Evolutionary conservation across 2,329 filamentous ascomycete species (phyloP).

Genomic region (Metarhizium brunneum): DNA sequence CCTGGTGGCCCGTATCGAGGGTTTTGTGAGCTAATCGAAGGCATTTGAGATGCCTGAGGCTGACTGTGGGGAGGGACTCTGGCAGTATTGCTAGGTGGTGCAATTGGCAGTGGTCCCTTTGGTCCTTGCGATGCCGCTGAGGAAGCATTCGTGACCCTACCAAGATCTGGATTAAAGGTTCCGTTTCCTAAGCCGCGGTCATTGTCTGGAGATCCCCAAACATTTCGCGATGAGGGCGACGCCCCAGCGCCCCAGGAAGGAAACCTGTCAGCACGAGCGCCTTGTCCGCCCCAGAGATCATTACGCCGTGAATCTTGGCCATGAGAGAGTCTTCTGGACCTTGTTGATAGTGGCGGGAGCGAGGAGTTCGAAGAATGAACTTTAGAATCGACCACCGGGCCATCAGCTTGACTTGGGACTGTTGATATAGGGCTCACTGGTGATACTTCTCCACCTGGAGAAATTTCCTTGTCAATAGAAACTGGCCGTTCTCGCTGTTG

Average conservation of each 20-base stretch:
- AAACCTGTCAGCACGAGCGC: constrained; percentile 37
- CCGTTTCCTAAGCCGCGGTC: constrained; percentile 69
- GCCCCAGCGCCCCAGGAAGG: constrained; percentile 38
- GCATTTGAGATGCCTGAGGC: constrained; percentile 14
- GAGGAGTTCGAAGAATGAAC: constrained; percentile 10
- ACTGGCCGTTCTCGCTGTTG: constrained; percentile 21
- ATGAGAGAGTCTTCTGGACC: constrained; percentile 21
- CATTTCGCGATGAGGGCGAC: constrained; percentile 45
- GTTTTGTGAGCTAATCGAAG: constrained; percentile 20
- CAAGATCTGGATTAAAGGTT: constrained; percentile 59
- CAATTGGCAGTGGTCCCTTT: constrained; percentile 37
- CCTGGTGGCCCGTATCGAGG: constrained; percentile 18
- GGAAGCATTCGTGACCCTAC: constrained; percentile 33
- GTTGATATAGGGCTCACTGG: not conserved
- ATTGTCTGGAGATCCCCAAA: constrained; percentile 67
- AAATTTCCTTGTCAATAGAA: constrained; percentile 9
- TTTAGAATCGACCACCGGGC: constrained; percentile 4
- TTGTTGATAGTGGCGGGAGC: constrained; percentile 8
- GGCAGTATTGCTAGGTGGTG: constrained; percentile 20
- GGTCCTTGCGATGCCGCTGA: constrained; percentile 21
- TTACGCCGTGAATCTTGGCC: constrained; percentile 22
- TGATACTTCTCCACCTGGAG: not conserved
- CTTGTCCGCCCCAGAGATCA: constrained; percentile 28
- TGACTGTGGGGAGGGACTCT: constrained; percentile 9
- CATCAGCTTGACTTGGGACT: not conserved